Evolutionary conservation across 768 basidiomycete species (phyloP).

Genomic region (Inosperma sp.): DNA sequence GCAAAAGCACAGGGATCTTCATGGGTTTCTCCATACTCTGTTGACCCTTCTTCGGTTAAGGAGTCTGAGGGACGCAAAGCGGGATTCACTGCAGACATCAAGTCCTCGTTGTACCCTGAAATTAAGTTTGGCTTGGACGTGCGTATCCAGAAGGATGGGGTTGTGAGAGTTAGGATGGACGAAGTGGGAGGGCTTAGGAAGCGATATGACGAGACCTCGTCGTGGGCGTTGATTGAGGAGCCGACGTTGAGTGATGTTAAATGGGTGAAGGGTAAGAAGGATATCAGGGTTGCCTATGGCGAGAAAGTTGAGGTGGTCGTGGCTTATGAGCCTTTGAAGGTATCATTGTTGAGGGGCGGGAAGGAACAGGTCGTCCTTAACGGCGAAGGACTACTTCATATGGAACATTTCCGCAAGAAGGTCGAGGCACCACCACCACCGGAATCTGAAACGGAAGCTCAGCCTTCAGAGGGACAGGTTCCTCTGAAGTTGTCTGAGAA

Average conservation of each 20-base stretch:
- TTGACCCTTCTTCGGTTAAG: constrained; percentile 54
- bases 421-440: constrained; percentile 38
- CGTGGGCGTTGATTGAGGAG: constrained; percentile 79
- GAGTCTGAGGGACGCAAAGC: constrained; percentile 51
- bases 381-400: constrained; percentile 84
- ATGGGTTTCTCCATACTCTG: constrained; percentile 87
- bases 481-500: constrained; percentile 49
- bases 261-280: constrained; percentile 65
- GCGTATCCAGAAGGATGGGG: constrained; percentile 81
- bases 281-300: constrained; percentile 62
- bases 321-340: constrained; percentile 67
- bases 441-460: too few species aligned
- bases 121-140: constrained; percentile 79
- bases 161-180: constrained; percentile 90
- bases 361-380: constrained; percentile 87
- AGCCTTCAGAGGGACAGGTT: constrained; percentile 46
- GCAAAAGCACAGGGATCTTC: constrained; percentile 42
- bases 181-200: constrained; percentile 74
- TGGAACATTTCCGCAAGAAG: constrained; percentile 93
- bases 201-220: constrained; percentile 88
- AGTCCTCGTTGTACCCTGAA: constrained; percentile 77
- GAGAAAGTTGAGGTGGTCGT: constrained; percentile 63
- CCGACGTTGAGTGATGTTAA: constrained; percentile 59
- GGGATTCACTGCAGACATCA: constrained; percentile 69
- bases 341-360: constrained; percentile 68